Evolutionary conservation across 78 protist species (phyloP), one percentile per base, ranked within the genome.

Genomic region (Guillardia theta): DNA sequence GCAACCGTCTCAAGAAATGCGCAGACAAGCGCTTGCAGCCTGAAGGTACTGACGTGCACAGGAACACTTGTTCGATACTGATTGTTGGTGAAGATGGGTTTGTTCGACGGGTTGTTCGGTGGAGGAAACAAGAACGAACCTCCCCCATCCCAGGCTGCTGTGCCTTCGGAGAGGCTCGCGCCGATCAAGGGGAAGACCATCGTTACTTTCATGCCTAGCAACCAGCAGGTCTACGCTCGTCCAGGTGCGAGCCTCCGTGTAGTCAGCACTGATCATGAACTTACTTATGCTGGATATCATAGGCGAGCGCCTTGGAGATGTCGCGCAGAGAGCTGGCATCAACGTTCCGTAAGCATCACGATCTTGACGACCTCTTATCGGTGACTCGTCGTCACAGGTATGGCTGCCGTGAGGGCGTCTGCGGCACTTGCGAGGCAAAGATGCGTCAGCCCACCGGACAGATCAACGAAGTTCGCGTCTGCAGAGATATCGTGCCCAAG

Each of bases 391-490:
- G 70, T 24, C 21, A 6, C 70, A 58, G 70, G 70, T 58, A 78
- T 8, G 90, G 90, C 1, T 78, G 90, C 90, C 10, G 24, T 30
- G 90, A 78, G 50, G 90, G 90, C 2, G 90, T 78, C 24, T 78
- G 90, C 24, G 90, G 90, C 19, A 78, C 90, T 43, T 78, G 90
- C 90, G 90, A 78, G 48, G 90, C 90, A 4, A 43, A 27, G 33
- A 43, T 78, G 48, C 37, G 30, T 45, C 90, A 78, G 90, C 48
- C 90, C 47, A 78, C 39, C 3, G 90, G 90, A 18, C 8, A 43
- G 24, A 36, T 21, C 33, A 78, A 78, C 48, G 90, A 43, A 36
- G 9, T 78, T 36, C 47, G 90, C 0, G 44, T 78, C 90, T 78
- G 90, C 50, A 43, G 18, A 22, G 90, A 43, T 30, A 43, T 30